Evolutionary conservation across 1,284 basidiomycete species (phyloP).

Genomic region (Neolentinus lepideus): DNA sequence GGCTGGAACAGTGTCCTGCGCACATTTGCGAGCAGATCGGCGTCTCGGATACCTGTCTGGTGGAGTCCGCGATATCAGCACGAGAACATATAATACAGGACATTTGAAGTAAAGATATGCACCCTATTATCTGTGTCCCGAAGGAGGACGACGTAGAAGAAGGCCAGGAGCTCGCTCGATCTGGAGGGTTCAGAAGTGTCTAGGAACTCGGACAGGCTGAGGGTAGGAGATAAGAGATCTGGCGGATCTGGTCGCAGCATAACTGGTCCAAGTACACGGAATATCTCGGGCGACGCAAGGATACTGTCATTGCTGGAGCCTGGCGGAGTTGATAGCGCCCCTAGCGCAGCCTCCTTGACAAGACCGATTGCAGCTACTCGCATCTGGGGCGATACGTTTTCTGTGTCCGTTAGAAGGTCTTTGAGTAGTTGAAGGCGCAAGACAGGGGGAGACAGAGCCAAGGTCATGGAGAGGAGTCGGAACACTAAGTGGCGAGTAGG

Average conservation of each 20-base stretch:
- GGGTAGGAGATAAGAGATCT: slow-evolving; percentile 27
- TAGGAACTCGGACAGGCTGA: slow-evolving; percentile 29
- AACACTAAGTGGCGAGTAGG: slow-evolving; percentile 50
- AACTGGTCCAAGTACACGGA: slow-evolving; percentile 43
- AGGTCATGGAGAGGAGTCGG: slow-evolving; percentile 45
- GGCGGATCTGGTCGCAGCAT: slow-evolving; percentile 42
- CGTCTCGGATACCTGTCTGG: slow-evolving; percentile 47
- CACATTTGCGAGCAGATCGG: slow-evolving; percentile 22
- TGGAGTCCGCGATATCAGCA: background rate
- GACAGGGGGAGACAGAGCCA: slow-evolving; percentile 37
- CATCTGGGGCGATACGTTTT: slow-evolving; percentile 51
- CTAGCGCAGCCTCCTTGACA: slow-evolving; percentile 56
- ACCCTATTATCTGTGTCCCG: slow-evolving; percentile 42
- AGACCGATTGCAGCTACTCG: slow-evolving; percentile 58
- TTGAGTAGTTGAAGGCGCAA: slow-evolving; percentile 46
- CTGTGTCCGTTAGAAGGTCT: slow-evolving; percentile 36
- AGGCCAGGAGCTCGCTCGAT: slow-evolving; percentile 42
- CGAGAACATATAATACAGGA: slow-evolving; percentile 1
- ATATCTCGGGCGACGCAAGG: slow-evolving; percentile 40
- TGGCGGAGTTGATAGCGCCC: slow-evolving; percentile 28
- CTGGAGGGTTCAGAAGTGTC: slow-evolving; percentile 41
- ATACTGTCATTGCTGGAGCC: slow-evolving; percentile 22
- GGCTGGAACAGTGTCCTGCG: slow-evolving; percentile 22
- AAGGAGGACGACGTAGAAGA: slow-evolving; percentile 44
- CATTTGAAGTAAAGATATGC: background rate